Conservation (phyloP, 2,329 filamentous ascomycete species). For the Claviceps pazoutovae region DNA sequence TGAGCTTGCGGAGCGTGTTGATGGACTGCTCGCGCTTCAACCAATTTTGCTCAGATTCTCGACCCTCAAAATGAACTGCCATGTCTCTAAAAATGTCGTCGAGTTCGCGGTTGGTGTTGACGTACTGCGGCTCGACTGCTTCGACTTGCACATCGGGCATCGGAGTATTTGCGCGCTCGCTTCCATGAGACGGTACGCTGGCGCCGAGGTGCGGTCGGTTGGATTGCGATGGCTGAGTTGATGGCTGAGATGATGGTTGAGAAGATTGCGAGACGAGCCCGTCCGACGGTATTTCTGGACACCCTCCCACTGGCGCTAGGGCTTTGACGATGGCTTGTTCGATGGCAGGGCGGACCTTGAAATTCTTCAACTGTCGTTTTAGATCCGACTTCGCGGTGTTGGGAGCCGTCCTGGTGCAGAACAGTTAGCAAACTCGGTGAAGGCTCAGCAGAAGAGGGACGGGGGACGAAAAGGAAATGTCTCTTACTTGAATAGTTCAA, state of each 20-base stretch:
- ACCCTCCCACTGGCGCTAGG: constrained; percentile 40
- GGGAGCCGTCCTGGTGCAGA: constrained; percentile 49
- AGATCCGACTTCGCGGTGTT: constrained; percentile 77
- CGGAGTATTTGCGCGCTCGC: constrained; percentile 45
- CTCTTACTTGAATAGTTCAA: constrained; percentile 69
- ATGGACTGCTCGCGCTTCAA: constrained; percentile 70
- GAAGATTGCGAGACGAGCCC: constrained; percentile 18
- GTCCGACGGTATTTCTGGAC: constrained; percentile 27
- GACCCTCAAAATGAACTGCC: constrained; percentile 70
- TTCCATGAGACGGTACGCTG: constrained; percentile 34
- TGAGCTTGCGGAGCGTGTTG: constrained; percentile 59
- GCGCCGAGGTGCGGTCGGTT: constrained; percentile 32
- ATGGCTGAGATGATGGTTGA: background rate
- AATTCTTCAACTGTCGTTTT: constrained; percentile 70
- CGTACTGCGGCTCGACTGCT: constrained; percentile 63
- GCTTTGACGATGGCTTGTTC: constrained; percentile 67
- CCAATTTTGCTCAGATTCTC: constrained; percentile 87
- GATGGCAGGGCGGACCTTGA: constrained; percentile 78
- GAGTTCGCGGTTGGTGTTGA: constrained; percentile 75
- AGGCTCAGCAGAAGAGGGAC: too few relatives aligned
- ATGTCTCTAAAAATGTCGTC: constrained; percentile 78
- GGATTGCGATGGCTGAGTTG: constrained; percentile 9
- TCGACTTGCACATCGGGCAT: constrained; percentile 52
- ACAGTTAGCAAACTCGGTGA: constrained; percentile 4
- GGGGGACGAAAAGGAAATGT: background rate